A percentile compares a stretch with the other conserved stretches of the same genome.
Evolutionary conservation across 1,284 basidiomycete species (phyloP).

Genomic region (Trametes pubescens): DNA sequence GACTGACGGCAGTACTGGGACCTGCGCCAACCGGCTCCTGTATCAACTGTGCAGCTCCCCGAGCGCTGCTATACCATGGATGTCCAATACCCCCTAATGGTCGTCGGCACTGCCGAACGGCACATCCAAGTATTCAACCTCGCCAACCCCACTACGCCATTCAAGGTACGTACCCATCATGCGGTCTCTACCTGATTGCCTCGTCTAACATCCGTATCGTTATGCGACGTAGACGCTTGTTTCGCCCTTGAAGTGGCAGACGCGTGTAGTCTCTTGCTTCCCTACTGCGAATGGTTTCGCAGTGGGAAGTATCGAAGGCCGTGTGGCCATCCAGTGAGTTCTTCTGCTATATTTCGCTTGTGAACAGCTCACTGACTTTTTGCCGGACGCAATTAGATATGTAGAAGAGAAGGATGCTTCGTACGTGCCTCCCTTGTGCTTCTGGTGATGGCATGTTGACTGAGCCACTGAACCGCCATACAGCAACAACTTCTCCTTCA

Average conservation of each 20-base stretch:
- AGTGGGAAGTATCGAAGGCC: constrained; percentile 93
- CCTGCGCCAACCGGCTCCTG: constrained; percentile 74
- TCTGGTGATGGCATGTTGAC: neutral
- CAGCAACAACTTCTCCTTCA: constrained; percentile 94
- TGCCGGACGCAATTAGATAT: constrained; percentile 56
- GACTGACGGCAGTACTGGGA: constrained; percentile 86
- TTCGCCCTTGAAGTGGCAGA: constrained; percentile 95
- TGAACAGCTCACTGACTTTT: constrained; percentile 6
- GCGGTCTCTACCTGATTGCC: neutral
- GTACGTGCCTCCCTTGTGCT: constrained; percentile 49
- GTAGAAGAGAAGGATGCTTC: constrained; percentile 79
- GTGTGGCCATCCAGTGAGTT: constrained; percentile 94
- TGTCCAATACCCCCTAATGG: constrained; percentile 86
- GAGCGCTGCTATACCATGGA: constrained; percentile 94
- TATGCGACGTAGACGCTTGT: constrained; percentile 63
- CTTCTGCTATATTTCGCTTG: constrained; percentile 18
- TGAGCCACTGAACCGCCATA: neutral
- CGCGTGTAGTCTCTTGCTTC: constrained; percentile 89
- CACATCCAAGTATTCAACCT: constrained; percentile 92
- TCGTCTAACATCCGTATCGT: neutral
- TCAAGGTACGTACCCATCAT: constrained; percentile 61
- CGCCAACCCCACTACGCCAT: constrained; percentile 77
- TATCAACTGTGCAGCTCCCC: constrained; percentile 82
- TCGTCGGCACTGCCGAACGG: constrained; percentile 94
- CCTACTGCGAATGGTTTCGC: constrained; percentile 86